phyloP scores from a whole-genome alignment of 768 basidiomycete genomes.

The Trametes elegans region DNA sequence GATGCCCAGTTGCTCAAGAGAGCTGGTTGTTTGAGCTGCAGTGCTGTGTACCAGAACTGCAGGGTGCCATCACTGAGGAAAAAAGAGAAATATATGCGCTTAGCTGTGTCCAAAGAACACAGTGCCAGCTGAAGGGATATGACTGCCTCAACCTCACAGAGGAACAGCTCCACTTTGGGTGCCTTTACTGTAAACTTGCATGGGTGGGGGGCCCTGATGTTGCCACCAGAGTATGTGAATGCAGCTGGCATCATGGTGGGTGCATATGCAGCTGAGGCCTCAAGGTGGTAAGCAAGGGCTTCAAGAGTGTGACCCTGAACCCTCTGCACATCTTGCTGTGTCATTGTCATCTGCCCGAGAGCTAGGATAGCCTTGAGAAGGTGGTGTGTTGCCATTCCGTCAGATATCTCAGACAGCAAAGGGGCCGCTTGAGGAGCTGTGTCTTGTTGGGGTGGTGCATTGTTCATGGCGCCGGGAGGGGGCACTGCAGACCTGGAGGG shows the following conservation, averaged over 20 bases:
- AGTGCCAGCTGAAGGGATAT: not conserved
- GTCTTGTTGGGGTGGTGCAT: not conserved
- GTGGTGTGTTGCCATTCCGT: not conserved
- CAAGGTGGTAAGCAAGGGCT: not conserved
- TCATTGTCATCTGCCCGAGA: not conserved
- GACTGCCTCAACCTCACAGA: not conserved
- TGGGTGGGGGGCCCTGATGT: constrained; percentile 1
- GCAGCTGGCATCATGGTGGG: not conserved
- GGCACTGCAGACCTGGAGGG: not conserved
- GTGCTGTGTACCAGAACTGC: constrained; percentile 1
- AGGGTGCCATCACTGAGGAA: constrained; percentile 7
- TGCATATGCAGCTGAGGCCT: not conserved
- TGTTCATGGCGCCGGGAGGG: not conserved
- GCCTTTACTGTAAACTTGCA: constrained; percentile 7
- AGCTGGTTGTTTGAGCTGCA: not conserved
- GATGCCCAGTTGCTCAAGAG: not conserved
- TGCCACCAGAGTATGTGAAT: not conserved
- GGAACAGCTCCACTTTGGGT: constrained; percentile 1
- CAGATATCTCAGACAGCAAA: not conserved
- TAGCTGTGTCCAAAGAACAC: not conserved
- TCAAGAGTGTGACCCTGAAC: not conserved
- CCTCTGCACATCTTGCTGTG: not conserved
- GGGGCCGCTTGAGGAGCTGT: not conserved
- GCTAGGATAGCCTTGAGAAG: not conserved
- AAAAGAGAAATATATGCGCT: not conserved